Evolutionary conservation across 2,329 filamentous ascomycete species (phyloP), one percentile per base, ranked within the genome.

Genomic region (Rhinocladiella similis): DNA sequence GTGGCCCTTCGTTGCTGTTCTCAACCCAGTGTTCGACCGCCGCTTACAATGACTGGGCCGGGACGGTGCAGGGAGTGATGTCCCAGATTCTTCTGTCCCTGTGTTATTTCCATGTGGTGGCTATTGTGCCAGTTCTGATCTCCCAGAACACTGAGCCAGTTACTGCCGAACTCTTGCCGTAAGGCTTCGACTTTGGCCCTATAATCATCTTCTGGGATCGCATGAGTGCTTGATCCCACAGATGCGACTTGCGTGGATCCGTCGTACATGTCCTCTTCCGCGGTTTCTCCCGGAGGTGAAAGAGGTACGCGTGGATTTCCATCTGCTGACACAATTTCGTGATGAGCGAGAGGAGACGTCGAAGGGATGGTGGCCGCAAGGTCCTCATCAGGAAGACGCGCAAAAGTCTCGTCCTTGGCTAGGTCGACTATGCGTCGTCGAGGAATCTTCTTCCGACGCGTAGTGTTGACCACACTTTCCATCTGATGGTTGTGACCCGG

Each of bases 181-280:
- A 97, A 76, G 2, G 89, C 86, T 72, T 96, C 91, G 53, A 97
- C 88, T 72, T 94, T 94, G 70, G 89, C 89, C 55, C 89, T 85
- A 72, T 96, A 97, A 67, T 94, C 90, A 52, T 88, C 88, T 12
- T 59, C 49, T 46, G 54, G 56, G 29, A 42, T 41, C 5, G 48
- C 41, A 9, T 50, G 46, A 18, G 59, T 54, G 45, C 36, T 56
- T 4, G 50, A 55, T 14, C 36, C 49, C 27, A 54, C 36, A 14
- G 56, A 56, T 6, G 46, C 47, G 14, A 50, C 48, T 27, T 55
- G 41, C 25, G 50, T 54, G 14, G 53, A 59, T 18, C 50, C 54
- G 27, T 54, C 59, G 16, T 54, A 54, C 19, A 47, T 4, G 36
- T 56, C 56, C 3, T 52, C 53, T n/a, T 35, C 53, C 29, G 36